Evolutionary conservation across 305 asterid species (phyloP).

Genomic region (Rubia occidens): DNA sequence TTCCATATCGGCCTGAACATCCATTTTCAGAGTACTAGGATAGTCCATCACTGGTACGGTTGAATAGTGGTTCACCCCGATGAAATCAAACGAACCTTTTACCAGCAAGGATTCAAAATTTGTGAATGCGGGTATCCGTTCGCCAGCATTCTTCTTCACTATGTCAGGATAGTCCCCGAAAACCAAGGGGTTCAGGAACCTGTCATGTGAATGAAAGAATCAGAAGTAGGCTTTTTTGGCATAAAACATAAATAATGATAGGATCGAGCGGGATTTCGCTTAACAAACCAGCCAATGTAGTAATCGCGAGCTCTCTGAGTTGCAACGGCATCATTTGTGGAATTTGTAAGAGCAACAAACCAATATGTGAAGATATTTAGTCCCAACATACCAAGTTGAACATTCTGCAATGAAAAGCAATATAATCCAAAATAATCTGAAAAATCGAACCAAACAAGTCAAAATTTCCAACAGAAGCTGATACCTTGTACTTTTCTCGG

Average conservation of each 20-base stretch:
- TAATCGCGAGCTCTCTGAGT: slow-evolving; percentile 31
- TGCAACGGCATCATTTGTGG: slow-evolving; percentile 31
- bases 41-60: slow-evolving; percentile 25
- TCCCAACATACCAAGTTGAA: slow-evolving; percentile 40
- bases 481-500: slow-evolving; percentile 31
- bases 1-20: slow-evolving; percentile 28
- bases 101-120: slow-evolving; percentile 31
- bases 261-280: too few species aligned
- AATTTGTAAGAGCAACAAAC: slow-evolving; percentile 25
- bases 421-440: background rate
- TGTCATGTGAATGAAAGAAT: slow-evolving; percentile 7
- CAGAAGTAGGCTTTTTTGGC: background rate
- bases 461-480: background rate
- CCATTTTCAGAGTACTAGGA: slow-evolving; percentile 14
- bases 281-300: slow-evolving; percentile 37
- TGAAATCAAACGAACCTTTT: slow-evolving; percentile 46
- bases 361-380: slow-evolving; percentile 27
- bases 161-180: slow-evolving; percentile 42
- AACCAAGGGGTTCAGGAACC: slow-evolving; percentile 36
- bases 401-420: slow-evolving; percentile 19
- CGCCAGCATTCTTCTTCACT: slow-evolving; percentile 24
- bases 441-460: too few species aligned
- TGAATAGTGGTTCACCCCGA: slow-evolving; percentile 46
- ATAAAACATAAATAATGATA: background rate
- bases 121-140: slow-evolving; percentile 43